Base-by-base conservation (phyloP, 176 grass and related monocot genomes). In the Zoysia pacifica region DNA sequence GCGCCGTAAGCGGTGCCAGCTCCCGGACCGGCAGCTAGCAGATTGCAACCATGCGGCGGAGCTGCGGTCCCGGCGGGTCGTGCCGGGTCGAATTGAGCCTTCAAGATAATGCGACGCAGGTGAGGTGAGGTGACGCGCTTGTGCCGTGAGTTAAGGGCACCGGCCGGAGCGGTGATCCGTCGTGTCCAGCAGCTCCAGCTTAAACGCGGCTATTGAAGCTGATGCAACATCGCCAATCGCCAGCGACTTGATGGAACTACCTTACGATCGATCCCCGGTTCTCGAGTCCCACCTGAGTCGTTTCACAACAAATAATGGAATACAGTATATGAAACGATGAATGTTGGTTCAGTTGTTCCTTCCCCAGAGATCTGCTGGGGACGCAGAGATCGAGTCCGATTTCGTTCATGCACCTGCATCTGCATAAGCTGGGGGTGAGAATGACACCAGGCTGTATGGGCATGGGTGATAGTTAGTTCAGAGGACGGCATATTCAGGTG, bases 371-470 rank as follows among this genome's bases (percentile, higher is more conserved):
- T 18, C 7, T 50, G 19, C 44, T 3, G 47, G 70, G 49, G 49
- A 7, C 49, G 38, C 35, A 49, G 35, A 61, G 54, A 46, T 75
- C n/a, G 55, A 45, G 15, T 36, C 41, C 19, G 42, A 59, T 47
- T 47, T 61, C 55, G 55, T 76, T 62, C 73, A 62, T 4, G 73
- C 42, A 47, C 47, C 53, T 46, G 8, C 3, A 45, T 45, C 9
- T 9, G 9, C 55, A 6, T 1, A 59, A 9, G 20, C 8, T 28
- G 28, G 55, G 54, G 15, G 15, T 18, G 52, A 18, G 14, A 6
- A 5, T 4, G 54, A 6, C 40, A 75, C 54, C 39, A 9, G 5
- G 55, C 73, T 75, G 73, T 36, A 46, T 75, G 73, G 73, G 73
- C 18, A 12, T 9, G 18, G 72, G 8, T 7, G 54, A 45, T 40